Evolutionary conservation across 2,329 filamentous ascomycete genomes (phyloP), one percentile per base, ranked within the genome.

Genomic region (Aschersonia sp.): DNA sequence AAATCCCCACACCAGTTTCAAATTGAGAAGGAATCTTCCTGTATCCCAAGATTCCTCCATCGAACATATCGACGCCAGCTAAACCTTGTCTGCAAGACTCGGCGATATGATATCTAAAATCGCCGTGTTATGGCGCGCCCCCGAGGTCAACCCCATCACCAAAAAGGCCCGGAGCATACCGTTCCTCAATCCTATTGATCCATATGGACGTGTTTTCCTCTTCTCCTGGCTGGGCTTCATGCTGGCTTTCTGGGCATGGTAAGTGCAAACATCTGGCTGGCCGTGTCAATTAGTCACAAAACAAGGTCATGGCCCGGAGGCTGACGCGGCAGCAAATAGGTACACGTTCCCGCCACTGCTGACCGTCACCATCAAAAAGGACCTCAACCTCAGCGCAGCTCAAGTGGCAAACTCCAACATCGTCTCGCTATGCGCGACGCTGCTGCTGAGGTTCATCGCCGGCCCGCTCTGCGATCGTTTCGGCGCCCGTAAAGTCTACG

Each of bases 381-480:
- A 95, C 59, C 75, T 95, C 35, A 62, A 80, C 46, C 78, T 95
- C 56, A 82, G 75, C 9, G 70, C 81, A 30, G 69, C 71, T 35
- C 75, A 95, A 62, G 73, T 95, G 47, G 80, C 84, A 55, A 96
- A 94, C 67, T 95, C 89, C 40, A 95, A 95, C 65, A 91, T 95
- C 51, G 76, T 92, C 50, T 89, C 88, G 5, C 71, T 95, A 4
- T 69, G 74, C 48, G 84, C 56, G 48, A 81, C 77, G 0, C 71
- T 94, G 12, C 65, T 94, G 32, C 78, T 95, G 38, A 84, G 89
- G 49, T 72, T 89, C 43, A 64, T 89, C 46, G 81, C 85, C 47
- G 89, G 89, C 0, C 86, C 89, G 10, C 72, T 85, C n/a, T 95
- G 89, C 63, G 89, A 96, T 65, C 75, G 74, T 35, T 91, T 84